Evolutionary conservation across 2,329 filamentous ascomycete species (phyloP), one percentile per base, ranked within the genome.

Genomic region (Alternaria triticimaculans): DNA sequence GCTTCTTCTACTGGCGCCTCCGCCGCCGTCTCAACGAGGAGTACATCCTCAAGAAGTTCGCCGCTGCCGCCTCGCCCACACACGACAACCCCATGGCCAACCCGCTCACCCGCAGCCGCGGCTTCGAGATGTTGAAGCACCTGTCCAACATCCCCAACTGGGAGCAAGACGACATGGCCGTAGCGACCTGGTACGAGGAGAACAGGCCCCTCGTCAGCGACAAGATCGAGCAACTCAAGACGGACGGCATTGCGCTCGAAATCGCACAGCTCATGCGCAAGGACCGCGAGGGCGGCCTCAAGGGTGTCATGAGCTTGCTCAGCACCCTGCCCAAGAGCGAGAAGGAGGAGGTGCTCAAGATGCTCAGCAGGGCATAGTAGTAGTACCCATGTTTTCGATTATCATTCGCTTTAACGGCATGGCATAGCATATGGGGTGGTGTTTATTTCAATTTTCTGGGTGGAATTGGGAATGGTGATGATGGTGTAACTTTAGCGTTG

Each of bases 1-100:
- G 95, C 78, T 98, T 96, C 92, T 98, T 99, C 87, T 99, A 98
- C 91, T 99, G 96, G 96, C 95, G 96, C 82, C 90, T 97, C 67
- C 94, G 96, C 82, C 92, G 96, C 80, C 90, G 96, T 83, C 87
- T 99, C 79, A 98, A 96, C 82, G 96, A 99, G 84, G 96, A 99
- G 84, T 93, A 96, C 82, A 93, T 99, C 74, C 87, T 99, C 80
- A 96, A 94, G 84, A 93, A 93, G 83, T 93, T 99, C 88, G 85
- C 82, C 2, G 71, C 78, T 43, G 78, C 81, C 7, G 80, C 82
- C 73, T 80, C 84, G 37, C 69, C 85, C 64, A 68, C 74, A 60
- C 69, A 70, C 59, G 72, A 74, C 54, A 57, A 83, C 70, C 69
- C 80, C 76, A 69, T 79, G 77, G 71, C 77, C 66, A 72, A 76